These are phyloP conservation scores for Suillus ampliporus DNA, from an alignment of 768 basidiomycete genomes.

Conservation along the genomic window DNA sequence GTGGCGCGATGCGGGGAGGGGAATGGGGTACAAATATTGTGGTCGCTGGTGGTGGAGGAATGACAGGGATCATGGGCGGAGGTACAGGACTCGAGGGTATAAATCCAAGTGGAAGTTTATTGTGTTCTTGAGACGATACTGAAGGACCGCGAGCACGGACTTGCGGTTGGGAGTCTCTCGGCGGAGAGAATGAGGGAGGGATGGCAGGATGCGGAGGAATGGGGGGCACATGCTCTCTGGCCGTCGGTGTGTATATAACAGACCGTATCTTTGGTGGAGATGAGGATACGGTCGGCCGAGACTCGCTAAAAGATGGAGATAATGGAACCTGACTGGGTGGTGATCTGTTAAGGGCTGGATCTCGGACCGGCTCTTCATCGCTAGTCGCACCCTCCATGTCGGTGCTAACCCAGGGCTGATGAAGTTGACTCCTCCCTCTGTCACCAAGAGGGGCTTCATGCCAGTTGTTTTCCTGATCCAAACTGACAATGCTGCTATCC, in stretches of 20 bases:
- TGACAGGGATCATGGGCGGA: slow-evolving; percentile 9
- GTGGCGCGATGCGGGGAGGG: slow-evolving; percentile 13
- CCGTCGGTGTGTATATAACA: slow-evolving; percentile 19
- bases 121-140: slow-evolving; percentile 11
- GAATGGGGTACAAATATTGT: slow-evolving; percentile 7
- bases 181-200: slow-evolving; percentile 8
- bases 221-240: slow-evolving; percentile 17
- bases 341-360: slow-evolving; percentile 19
- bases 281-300: slow-evolving; percentile 23
- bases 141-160: slow-evolving; percentile 15
- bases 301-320: slow-evolving; percentile 16
- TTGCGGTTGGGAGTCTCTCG: slow-evolving; percentile 20
- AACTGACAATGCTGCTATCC: slow-evolving; percentile 21
- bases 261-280: slow-evolving; percentile 12
- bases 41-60: slow-evolving; percentile 28
- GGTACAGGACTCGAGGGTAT: slow-evolving; percentile 27
- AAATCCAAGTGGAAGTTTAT: slow-evolving; percentile 16
- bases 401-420: slow-evolving; percentile 46
- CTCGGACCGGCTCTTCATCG: slow-evolving; percentile 33
- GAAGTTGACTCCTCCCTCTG: slow-evolving; percentile 26
- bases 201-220: slow-evolving; percentile 3
- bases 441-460: slow-evolving; percentile 36
- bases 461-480: slow-evolving; percentile 31
- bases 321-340: slow-evolving; percentile 22
- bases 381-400: slow-evolving; percentile 45